Conservation (phyloP, 768 basidiomycete species). For the Pleurotus citrinopileatus region DNA sequence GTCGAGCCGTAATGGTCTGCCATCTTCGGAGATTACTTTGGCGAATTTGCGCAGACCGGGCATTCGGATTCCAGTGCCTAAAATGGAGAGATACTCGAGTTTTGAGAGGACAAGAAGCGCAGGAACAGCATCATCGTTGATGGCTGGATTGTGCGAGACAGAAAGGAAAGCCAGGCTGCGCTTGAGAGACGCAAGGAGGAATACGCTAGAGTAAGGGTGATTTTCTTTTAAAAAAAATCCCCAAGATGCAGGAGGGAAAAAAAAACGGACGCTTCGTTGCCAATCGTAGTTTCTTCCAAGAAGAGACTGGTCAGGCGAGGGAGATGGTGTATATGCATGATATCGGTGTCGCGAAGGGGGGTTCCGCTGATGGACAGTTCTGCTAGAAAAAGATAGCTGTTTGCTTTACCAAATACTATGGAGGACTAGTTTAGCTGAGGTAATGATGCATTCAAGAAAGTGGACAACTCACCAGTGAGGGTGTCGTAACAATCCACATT, state of each 20-base stretch:
- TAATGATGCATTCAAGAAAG: neutral
- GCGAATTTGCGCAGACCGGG: constrained; percentile 54
- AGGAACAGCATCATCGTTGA: constrained; percentile 56
- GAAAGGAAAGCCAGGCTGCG: constrained; percentile 50
- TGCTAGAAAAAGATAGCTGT: constrained; percentile 47
- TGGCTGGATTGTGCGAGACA: constrained; percentile 46
- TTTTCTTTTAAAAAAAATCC: neutral
- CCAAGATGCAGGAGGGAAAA: neutral
- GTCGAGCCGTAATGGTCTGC: constrained; percentile 46
- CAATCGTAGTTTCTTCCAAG: constrained; percentile 51
- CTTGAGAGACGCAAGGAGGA: constrained; percentile 54
- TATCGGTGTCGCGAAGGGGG: constrained; percentile 42
- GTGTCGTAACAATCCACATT: constrained; percentile 43
- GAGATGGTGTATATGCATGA: constrained; percentile 51
- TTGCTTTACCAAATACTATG: constrained; percentile 47
- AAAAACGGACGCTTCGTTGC: constrained; percentile 56
- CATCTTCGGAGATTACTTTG: constrained; percentile 28
- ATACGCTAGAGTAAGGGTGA: constrained; percentile 43
- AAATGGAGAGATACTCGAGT: constrained; percentile 48
- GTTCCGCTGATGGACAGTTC: constrained; percentile 50
- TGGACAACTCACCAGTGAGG: constrained; percentile 34
- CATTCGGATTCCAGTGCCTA: constrained; percentile 56
- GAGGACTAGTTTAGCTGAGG: constrained; percentile 9
- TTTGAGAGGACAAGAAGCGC: constrained; percentile 47
- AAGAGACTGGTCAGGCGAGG: constrained; percentile 44